Evolutionary conservation across 768 basidiomycete genomes (phyloP).

Genomic region (Lentinula detonsa): DNA sequence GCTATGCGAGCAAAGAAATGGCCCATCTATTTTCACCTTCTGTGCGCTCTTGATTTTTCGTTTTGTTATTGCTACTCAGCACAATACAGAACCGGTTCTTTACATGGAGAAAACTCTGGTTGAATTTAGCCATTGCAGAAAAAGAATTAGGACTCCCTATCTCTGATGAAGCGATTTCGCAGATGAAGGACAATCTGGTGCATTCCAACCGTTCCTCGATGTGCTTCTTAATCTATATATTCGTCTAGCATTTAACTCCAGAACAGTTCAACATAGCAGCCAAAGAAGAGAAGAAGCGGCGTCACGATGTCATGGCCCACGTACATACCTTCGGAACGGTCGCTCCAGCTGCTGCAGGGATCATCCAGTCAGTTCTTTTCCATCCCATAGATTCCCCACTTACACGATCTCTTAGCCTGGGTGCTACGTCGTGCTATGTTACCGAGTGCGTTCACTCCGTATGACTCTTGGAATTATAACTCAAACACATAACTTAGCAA

Average conservation of each 20-base stretch:
- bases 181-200: slow-evolving; percentile 94
- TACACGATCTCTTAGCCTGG: slow-evolving; percentile 46
- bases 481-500: slow-evolving; percentile 50
- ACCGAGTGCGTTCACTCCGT: slow-evolving; percentile 65
- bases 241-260: slow-evolving; percentile 64
- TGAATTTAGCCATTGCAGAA: slow-evolving; percentile 94
- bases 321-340: slow-evolving; percentile 95
- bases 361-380: slow-evolving; percentile 70
- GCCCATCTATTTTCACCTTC: slow-evolving; percentile 92
- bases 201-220: slow-evolving; percentile 14
- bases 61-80: neutral
- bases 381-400: neutral
- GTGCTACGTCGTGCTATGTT: slow-evolving; percentile 98
- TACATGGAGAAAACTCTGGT: slow-evolving; percentile 95
- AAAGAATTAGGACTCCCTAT: slow-evolving; percentile 92
- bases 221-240: slow-evolving; percentile 3
- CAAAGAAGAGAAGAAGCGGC: slow-evolving; percentile 90
- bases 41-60: slow-evolving; percentile 38
- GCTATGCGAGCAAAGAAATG: slow-evolving; percentile 99
- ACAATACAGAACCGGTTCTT: slow-evolving; percentile 79
- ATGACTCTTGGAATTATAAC: neutral
- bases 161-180: slow-evolving; percentile 82
- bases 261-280: slow-evolving; percentile 92
- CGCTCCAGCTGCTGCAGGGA: slow-evolving; percentile 91
- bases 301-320: slow-evolving; percentile 99